phyloP scores from a whole-genome alignment of 78 protist species.

The Speleostelium caveatum region DNA sequence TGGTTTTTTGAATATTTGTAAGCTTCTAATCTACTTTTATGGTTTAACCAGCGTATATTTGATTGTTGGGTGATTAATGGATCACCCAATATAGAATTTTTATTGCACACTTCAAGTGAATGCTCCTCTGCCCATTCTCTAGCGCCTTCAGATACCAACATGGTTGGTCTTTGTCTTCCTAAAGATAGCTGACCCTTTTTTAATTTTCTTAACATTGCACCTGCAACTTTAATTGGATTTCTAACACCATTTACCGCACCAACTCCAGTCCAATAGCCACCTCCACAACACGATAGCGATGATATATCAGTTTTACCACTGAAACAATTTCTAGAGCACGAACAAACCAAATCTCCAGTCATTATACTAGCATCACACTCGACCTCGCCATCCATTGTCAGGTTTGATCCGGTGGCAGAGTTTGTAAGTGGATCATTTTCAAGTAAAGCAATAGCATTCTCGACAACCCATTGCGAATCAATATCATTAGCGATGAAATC shows the following conservation, averaged over 20 bases:
- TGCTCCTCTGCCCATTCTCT: slow-evolving; percentile 69
- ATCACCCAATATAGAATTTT: slow-evolving; percentile 51
- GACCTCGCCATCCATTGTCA: slow-evolving; percentile 68
- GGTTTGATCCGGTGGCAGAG: slow-evolving; percentile 73
- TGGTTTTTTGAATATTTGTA: slow-evolving; percentile 8
- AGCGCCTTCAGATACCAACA: slow-evolving; percentile 76
- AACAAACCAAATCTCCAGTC: slow-evolving; percentile 42
- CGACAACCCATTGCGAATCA: slow-evolving; percentile 31
- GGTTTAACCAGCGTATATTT: slow-evolving; percentile 49
- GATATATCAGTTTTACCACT: not conserved
- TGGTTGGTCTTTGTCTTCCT: slow-evolving; percentile 77
- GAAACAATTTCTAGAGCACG: slow-evolving; percentile 25
- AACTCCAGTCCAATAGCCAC: slow-evolving; percentile 69
- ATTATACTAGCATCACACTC: slow-evolving; percentile 81
- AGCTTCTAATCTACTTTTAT: slow-evolving; percentile 29
- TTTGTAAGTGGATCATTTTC: slow-evolving; percentile 82
- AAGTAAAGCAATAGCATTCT: slow-evolving; percentile 23
- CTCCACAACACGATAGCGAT: slow-evolving; percentile 26
- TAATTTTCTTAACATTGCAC: slow-evolving; percentile 41
- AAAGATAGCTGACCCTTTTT: slow-evolving; percentile 43
- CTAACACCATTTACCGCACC: slow-evolving; percentile 71
- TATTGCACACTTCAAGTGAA: slow-evolving; percentile 17
- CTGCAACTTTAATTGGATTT: slow-evolving; percentile 68
- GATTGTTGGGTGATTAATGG: slow-evolving; percentile 73
- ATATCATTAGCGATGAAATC: not conserved